Base-by-base conservation (phyloP, 2,329 filamentous ascomycete species). In the Botrytis fabae region DNA sequence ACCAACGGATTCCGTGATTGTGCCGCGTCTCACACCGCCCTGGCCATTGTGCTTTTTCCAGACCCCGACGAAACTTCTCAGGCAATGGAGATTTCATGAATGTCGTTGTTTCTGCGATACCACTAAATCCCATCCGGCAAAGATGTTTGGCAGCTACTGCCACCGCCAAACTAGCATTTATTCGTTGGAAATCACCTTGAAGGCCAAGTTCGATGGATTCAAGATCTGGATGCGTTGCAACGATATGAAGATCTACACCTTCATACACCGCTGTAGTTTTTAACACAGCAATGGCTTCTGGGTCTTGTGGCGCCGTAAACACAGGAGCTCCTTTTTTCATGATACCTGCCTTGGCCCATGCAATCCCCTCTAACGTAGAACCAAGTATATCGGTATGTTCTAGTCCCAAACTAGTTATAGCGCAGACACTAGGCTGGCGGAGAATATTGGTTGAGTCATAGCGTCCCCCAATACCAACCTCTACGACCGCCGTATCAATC, bases 321-420 rank as follows among this genome's bases (percentile, higher is more conserved):
- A 87, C 89, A 44, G 86, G 85, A 9, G 86, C 86, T 0, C 88
- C 89, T 0, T 82, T 69, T 81, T 97, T 97, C 80, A 96, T 91
- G 62, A 97, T 92, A 0, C 94, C 95, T 6, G 91, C 91, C 82
- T 97, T 97, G 81, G 97, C 93, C 94, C 94, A 97, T 3, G 94
- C 90, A 76, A 97, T 97, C 79, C 93, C 86, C 73, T 92, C 90
- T 66, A 95, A 87, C 0, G 93, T 95, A 46, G 87, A 85, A 12
- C 94, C 94, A 54, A 97, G 85, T 86, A 97, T 89, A 4, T 87
- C 89, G 0, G 91, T 90, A 81, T 97, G 95, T 78, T 97, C 95
- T 74, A 97, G 91, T 8, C 93, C 94, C 60, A 97, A 25, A 51
- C 32, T 40, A n/a, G 35, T 54, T 28, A 68, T 48, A 2, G 12